Percentiles rank a stretch among this genome's conserved stretches.
Conservation (phyloP, 2,329 filamentous ascomycete species). For the Fusarium sp. region DNA sequence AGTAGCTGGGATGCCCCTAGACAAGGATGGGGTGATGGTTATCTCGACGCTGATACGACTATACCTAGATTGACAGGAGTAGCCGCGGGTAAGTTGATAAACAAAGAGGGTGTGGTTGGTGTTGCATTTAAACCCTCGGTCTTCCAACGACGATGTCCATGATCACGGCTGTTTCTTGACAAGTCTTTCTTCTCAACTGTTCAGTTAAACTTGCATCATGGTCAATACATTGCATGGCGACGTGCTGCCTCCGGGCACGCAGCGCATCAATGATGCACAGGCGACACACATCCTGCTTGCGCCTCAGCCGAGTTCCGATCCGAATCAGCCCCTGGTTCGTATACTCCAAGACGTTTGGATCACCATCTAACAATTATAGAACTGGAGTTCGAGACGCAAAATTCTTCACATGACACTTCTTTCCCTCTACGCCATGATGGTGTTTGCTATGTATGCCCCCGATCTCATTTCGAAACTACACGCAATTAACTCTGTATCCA, state of each 20-base stretch:
- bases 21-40: background rate
- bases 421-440: slow-evolving; percentile 31
- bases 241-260: slow-evolving; percentile 26
- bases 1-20: background rate
- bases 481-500: background rate
- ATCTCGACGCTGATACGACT: background rate
- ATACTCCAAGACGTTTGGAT: background rate
- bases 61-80: background rate
- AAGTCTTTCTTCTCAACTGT: background rate
- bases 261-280: slow-evolving; percentile 27
- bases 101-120: background rate
- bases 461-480: background rate
- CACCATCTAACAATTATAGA: background rate
- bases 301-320: slow-evolving; percentile 32
- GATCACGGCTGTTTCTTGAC: background rate
- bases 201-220: background rate
- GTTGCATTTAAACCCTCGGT: background rate
- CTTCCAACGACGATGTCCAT: background rate
- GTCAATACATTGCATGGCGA: background rate
- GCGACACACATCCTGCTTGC: slow-evolving; percentile 27
- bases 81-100: background rate
- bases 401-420: slow-evolving; percentile 21
- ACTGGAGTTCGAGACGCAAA: slow-evolving; percentile 33
- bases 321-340: slow-evolving; percentile 33
- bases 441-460: slow-evolving; percentile 30